Conservation (phyloP, 805 yeast species). For the Saccharomyces mikatae region DNA sequence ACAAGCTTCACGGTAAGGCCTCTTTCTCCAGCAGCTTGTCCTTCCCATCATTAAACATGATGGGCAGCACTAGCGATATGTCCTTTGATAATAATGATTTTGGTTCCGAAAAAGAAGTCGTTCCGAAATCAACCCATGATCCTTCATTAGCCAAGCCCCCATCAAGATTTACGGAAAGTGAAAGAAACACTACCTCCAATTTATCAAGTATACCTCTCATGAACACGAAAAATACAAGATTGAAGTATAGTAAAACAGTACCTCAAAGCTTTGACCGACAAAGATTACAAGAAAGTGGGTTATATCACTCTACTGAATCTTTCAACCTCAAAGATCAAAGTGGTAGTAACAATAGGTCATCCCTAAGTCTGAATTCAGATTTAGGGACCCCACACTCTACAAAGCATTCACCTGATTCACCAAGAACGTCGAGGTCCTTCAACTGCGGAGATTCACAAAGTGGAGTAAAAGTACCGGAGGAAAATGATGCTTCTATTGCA, state of each 20-base stretch:
- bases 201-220: slow-evolving; percentile 5
- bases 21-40: not conserved
- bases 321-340: not conserved
- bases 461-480: slow-evolving; percentile 12
- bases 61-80: not conserved
- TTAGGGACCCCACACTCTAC: not conserved
- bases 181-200: slow-evolving; percentile 1
- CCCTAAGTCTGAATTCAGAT: not conserved
- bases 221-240: slow-evolving; percentile 1
- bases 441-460: slow-evolving; percentile 1
- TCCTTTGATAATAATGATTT: not conserved
- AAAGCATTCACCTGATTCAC: not conserved
- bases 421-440: slow-evolving; percentile 3
- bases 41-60: not conserved
- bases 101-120: slow-evolving; percentile 14
- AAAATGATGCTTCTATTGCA: slow-evolving; percentile 32
- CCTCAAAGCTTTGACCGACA: not conserved
- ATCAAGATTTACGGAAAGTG: not conserved
- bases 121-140: slow-evolving; percentile 18
- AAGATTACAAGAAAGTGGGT: not conserved
- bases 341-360: not conserved
- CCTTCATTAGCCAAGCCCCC: slow-evolving; percentile 12
- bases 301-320: not conserved
- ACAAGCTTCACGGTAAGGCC: slow-evolving; percentile 4
- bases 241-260: not conserved